Conservation (phyloP, 2,329 filamentous ascomycete species). For the Colletotrichum zoysiae region DNA sequence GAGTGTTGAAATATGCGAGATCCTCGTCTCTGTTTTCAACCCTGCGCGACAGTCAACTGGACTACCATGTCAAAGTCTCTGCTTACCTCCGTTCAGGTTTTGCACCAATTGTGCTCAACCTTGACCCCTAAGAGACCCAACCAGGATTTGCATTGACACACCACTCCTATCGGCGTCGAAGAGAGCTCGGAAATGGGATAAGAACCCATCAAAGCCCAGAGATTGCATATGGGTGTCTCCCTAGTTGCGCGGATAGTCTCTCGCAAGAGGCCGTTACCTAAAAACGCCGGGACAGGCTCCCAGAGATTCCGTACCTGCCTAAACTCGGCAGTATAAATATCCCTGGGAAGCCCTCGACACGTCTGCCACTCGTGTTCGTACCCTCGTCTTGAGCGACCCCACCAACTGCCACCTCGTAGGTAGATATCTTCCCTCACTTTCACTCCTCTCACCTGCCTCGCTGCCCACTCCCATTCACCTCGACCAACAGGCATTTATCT, state of each 20-base stretch:
- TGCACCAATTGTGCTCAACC: background rate
- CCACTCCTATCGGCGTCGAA: too few relatives aligned
- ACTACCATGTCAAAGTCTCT: background rate
- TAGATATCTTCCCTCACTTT: background rate
- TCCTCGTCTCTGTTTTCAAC: background rate
- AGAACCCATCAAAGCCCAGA: background rate
- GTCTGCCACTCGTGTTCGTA: background rate
- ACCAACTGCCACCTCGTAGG: background rate
- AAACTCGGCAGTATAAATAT: background rate
- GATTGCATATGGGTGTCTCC: too few relatives aligned
- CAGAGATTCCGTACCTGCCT: background rate
- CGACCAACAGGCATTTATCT: background rate
- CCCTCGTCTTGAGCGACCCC: background rate
- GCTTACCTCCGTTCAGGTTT: background rate
- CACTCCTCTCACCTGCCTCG: too few relatives aligned
- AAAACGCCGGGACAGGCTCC: background rate
- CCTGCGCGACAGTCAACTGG: fast-evolving
- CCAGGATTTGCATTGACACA: background rate
- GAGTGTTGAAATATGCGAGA: background rate
- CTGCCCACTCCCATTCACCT: background rate
- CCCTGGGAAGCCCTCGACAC: background rate
- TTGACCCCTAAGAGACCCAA: background rate
- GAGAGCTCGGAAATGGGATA: too few relatives aligned
- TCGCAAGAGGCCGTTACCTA: background rate
- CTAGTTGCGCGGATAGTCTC: background rate